Base-by-base conservation (phyloP, 345 rosid genomes). In the Eutrema japonicum region DNA sequence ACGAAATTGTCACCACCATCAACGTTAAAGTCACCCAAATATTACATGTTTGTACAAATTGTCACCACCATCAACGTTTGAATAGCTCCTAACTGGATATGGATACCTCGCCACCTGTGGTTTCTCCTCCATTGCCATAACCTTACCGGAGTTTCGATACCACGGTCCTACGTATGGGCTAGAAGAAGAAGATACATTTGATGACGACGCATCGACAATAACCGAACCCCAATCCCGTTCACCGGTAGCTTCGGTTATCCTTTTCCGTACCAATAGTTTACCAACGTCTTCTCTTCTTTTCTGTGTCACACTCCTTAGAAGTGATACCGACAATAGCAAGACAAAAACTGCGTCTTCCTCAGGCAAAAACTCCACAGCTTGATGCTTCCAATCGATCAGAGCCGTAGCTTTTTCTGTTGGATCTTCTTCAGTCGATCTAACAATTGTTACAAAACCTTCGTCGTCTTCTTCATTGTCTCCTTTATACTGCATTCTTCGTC, bases 221-320 rank as follows among this genome's bases (percentile, higher is more conserved):
- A 87, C 95, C 2, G 96, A 89, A 53, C 95, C 95, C 96, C 96
- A 94, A 58, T 91, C 96, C 53, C 89, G 72, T n/a, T 72, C 75
- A 35, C 96, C 97, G 0, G 73, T 79, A 18, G 89, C 86, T 82
- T 91, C 96, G 32, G 81, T 88, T 58, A 88, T 30, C 62, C 97
- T 78, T 64, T 87, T 85, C 65, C 98, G 55, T 0, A 85, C 66
- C 64, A 94, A 79, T 58, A 94, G 75, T 35, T 71, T 80, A 43
- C 96, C 97, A 10, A 83, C 62, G 13, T 94, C 97, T 79, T 88
- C 84, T 76, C 83, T 85, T 66, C 79, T 88, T 72, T 78, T 81
- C 70, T 87, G 88, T 0, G 96, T 85, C 40, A 89, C 80, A 6
- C 90, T 94, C 60, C 90, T 79, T 5, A 91, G 80, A 11, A 94